Conservation (phyloP, 257 asterid genomes). For the Jacaranda copaia region DNA sequence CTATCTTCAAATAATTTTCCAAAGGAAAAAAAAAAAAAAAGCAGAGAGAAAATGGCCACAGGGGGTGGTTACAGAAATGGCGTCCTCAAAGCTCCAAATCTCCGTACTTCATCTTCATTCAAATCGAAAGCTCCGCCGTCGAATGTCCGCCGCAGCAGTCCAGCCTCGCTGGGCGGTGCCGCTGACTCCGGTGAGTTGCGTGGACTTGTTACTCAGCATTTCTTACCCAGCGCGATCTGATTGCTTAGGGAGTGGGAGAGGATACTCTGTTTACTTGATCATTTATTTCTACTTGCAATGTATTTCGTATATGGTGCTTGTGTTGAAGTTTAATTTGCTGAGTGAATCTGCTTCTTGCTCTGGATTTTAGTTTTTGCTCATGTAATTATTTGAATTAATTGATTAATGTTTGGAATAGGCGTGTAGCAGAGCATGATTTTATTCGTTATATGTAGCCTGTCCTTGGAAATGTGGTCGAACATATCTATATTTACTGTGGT, state of each 20-base stretch:
- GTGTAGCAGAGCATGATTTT: neutral
- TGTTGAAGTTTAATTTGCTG: slow-evolving; percentile 34
- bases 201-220: slow-evolving; percentile 15
- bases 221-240: slow-evolving; percentile 48
- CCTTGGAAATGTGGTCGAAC: slow-evolving; percentile 5
- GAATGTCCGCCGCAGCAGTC: slow-evolving; percentile 78
- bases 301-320: slow-evolving; percentile 29
- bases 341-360: slow-evolving; percentile 2
- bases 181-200: slow-evolving; percentile 70
- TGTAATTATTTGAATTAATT: slow-evolving; percentile 1
- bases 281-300: slow-evolving; percentile 31
- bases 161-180: slow-evolving; percentile 48
- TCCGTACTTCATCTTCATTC: slow-evolving; percentile 81
- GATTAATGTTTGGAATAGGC: slow-evolving; percentile 11
- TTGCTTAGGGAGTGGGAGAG: slow-evolving; percentile 5
- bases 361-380: slow-evolving; percentile 13
- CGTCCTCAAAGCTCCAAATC: slow-evolving; percentile 62
- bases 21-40: neutral
- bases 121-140: slow-evolving; percentile 78
- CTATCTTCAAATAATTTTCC: slow-evolving; percentile 23
- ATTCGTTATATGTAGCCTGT: neutral
- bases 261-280: slow-evolving; percentile 23
- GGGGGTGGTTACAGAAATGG: slow-evolving; percentile 73
- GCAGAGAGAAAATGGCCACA: slow-evolving; percentile 58
- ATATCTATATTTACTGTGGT: neutral